Conservation (phyloP, 306 rosid genomes). For the Trifolium pratense region DNA sequence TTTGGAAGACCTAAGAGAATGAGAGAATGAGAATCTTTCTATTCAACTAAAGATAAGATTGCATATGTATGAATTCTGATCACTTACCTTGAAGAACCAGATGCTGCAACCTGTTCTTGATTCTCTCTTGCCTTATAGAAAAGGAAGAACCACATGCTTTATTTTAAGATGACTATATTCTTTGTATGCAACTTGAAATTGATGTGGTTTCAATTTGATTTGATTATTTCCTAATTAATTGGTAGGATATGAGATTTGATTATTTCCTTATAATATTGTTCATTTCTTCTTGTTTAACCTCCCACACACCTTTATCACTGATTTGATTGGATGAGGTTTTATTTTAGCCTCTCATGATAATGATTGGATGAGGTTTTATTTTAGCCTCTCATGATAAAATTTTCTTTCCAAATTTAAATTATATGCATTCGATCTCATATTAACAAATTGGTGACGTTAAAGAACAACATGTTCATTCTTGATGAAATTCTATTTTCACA, state of each 20-base stretch:
- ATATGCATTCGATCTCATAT: too few relatives aligned
- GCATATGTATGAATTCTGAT: background rate
- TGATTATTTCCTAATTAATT: constrained; percentile 24
- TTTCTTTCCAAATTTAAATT: too few relatives aligned
- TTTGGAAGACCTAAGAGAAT: background rate
- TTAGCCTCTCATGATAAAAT: too few relatives aligned
- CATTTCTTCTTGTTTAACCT: background rate
- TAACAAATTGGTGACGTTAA: too few relatives aligned
- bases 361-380: too few relatives aligned
- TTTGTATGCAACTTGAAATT: constrained; percentile 16
- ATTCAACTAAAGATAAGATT: background rate
- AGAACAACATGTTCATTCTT: too few relatives aligned
- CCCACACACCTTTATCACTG: background rate
- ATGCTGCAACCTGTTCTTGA: constrained; percentile 4
- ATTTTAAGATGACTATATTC: background rate
- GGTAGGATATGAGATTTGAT: constrained; percentile 16
- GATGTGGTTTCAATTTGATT: background rate
- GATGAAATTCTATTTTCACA: too few relatives aligned
- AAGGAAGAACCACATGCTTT: constrained; percentile 1
- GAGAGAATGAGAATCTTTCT: constrained; percentile 5
- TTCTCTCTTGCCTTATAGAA: background rate
- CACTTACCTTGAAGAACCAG: constrained; percentile 19
- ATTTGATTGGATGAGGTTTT: background rate
- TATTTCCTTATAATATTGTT: background rate
- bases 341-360: background rate